phyloP scores from a whole-genome alignment of 257 asterid genomes.

The Ilex aquifolium region DNA sequence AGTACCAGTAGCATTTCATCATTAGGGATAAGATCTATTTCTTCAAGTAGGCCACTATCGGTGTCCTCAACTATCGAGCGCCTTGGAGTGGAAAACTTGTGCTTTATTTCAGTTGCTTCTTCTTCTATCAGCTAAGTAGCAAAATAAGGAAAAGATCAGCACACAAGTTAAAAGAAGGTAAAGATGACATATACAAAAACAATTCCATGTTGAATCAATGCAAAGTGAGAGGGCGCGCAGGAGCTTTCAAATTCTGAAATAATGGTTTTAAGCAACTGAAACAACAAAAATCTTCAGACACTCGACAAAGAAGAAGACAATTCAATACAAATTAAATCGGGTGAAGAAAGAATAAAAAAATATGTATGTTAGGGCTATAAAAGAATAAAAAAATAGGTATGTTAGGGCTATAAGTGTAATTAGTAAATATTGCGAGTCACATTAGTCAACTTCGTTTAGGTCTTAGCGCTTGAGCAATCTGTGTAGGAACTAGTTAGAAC shows the following conservation, averaged over 20 bases:
- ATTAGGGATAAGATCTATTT: conserved; percentile 85
- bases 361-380: no score
- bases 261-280: background rate
- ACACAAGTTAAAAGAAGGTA: background rate
- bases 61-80: conserved; percentile 88
- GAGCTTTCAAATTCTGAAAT: no score
- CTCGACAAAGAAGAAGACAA: no score
- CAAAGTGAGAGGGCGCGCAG: background rate
- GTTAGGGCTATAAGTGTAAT: background rate
- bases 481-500: no score
- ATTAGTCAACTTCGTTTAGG: no score
- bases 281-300: no score
- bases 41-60: conserved; percentile 76
- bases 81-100: conserved; percentile 77
- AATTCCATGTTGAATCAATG: no score
- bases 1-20: conserved; percentile 93
- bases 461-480: no score
- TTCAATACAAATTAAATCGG: no score
- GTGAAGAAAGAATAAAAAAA: background rate
- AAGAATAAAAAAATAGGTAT: background rate
- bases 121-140: conserved; percentile 61
- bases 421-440: no score
- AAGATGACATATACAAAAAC: conserved; percentile 9
- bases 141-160: background rate
- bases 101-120: conserved; percentile 84